phyloP scores from a whole-genome alignment of 495 filamentous ascomycete genomes.

The Letharia columbiana region DNA sequence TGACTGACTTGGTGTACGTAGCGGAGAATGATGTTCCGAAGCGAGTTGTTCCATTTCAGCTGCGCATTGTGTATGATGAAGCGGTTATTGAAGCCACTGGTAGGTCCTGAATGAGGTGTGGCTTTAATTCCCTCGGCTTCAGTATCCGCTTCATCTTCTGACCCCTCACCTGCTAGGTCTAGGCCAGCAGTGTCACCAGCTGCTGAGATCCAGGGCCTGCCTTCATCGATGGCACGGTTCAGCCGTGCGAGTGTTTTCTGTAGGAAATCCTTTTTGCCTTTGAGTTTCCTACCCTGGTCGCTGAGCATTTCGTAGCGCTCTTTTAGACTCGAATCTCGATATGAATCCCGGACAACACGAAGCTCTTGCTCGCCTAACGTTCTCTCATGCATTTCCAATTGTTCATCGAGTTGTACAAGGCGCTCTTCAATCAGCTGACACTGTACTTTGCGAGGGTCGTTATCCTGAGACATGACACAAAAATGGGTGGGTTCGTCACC shows the following conservation, averaged over 20 bases:
- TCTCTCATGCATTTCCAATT: conserved; percentile 62
- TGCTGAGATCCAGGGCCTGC: conserved; percentile 27
- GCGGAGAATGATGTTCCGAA: conserved; percentile 90
- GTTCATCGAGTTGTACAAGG: conserved; percentile 64
- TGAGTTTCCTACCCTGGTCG: conserved; percentile 60
- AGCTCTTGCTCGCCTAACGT: conserved; percentile 58
- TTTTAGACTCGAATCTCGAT: conserved; percentile 43
- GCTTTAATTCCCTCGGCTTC: not conserved
- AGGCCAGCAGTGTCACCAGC: conserved; percentile 23
- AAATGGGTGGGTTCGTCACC: conserved; percentile 86
- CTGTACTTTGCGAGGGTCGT: conserved; percentile 86
- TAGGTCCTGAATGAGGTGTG: conserved; percentile 47
- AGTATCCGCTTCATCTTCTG: conserved; percentile 13
- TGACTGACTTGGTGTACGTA: conserved; percentile 98
- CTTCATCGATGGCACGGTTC: conserved; percentile 43
- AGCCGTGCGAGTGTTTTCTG: conserved; percentile 64
- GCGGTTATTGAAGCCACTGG: conserved; percentile 93
- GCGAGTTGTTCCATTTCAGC: conserved; percentile 94
- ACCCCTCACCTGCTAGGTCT: conserved; percentile 10
- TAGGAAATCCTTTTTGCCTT: conserved; percentile 69
- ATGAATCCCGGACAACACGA: conserved; percentile 47
- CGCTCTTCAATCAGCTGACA: conserved; percentile 74
- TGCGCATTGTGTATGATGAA: conserved; percentile 97
- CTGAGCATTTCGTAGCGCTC: conserved; percentile 58
- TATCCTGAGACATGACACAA: conserved; percentile 89